A percentile compares a stretch with the other conserved stretches of the same genome.
Evolutionary conservation across 768 basidiomycete species (phyloP).

Genomic region (Suillus clintonianus): DNA sequence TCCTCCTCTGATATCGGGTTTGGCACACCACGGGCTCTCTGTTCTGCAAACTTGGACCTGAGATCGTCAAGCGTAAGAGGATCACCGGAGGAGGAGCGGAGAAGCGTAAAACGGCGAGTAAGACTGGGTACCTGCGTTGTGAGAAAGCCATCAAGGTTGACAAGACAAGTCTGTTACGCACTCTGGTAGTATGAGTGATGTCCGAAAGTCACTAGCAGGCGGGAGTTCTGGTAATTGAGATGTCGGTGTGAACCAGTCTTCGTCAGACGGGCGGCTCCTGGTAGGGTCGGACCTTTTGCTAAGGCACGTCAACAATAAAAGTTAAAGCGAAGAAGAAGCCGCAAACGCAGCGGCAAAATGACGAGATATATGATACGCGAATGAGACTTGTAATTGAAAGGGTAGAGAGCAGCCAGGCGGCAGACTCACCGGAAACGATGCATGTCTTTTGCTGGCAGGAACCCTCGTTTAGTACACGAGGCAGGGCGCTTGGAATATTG

Average conservation of each 20-base stretch:
- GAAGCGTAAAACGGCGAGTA: slow-evolving; percentile 78
- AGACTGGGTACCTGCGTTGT: slow-evolving; percentile 50
- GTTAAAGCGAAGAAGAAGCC: slow-evolving; percentile 24
- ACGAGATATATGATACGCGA: slow-evolving; percentile 18
- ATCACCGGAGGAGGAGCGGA: slow-evolving; percentile 68
- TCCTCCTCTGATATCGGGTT: slow-evolving; percentile 79
- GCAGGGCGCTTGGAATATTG: slow-evolving; percentile 31
- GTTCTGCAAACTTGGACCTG: slow-evolving; percentile 68
- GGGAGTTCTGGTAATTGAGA: slow-evolving; percentile 57
- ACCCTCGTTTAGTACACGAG: slow-evolving; percentile 71
- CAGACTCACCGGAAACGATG: slow-evolving; percentile 78
- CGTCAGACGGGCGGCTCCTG: slow-evolving; percentile 48
- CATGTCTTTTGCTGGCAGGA: slow-evolving; percentile 45
- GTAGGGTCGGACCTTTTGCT: slow-evolving; percentile 79
- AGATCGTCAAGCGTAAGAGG: slow-evolving; percentile 68
- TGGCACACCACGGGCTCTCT: slow-evolving; percentile 66
- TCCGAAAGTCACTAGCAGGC: slow-evolving; percentile 76
- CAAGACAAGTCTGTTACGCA: slow-evolving; percentile 42
- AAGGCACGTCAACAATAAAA: slow-evolving; percentile 11
- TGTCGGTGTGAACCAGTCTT: slow-evolving; percentile 29
- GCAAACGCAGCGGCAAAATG: slow-evolving; percentile 23
- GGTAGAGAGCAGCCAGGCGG: slow-evolving; percentile 27
- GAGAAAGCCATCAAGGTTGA: slow-evolving; percentile 12
- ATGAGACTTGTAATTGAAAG: slow-evolving; percentile 23
- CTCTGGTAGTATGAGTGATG: slow-evolving; percentile 85